Percentiles rank a stretch among this genome's conserved stretches.
Conservation (phyloP, 2,329 filamentous ascomycete genomes). For the Fusarium sp. region DNA sequence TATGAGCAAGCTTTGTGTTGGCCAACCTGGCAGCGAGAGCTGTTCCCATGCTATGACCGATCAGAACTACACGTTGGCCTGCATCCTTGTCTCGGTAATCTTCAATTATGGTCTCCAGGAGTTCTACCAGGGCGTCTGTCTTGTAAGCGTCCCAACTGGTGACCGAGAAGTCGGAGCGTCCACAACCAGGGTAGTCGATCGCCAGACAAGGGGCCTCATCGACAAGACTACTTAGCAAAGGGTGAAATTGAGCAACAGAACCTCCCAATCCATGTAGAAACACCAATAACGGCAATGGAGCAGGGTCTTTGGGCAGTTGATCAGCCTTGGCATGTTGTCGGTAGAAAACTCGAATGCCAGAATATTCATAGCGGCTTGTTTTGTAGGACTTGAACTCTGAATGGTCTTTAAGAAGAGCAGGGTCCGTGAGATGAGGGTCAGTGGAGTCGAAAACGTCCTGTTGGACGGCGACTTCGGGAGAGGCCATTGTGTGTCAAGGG, state of each 20-base stretch:
- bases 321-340: constrained; percentile 84
- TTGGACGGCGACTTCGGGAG: constrained; percentile 36
- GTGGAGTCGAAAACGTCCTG: constrained; percentile 46
- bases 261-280: constrained; percentile 96
- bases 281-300: constrained; percentile 84
- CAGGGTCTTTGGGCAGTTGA: constrained; percentile 80
- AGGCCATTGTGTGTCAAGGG: constrained; percentile 42
- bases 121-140: constrained; percentile 78
- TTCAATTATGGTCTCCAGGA: constrained; percentile 81
- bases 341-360: constrained; percentile 84
- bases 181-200: constrained; percentile 92
- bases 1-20: constrained; percentile 57
- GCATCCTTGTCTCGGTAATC: constrained; percentile 75
- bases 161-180: constrained; percentile 80
- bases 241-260: constrained; percentile 87
- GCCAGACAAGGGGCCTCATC: constrained; percentile 85
- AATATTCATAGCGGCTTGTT: constrained; percentile 79
- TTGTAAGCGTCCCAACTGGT: constrained; percentile 83
- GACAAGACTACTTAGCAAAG: constrained; percentile 82
- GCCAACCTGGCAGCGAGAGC: constrained; percentile 81
- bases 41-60: constrained; percentile 93
- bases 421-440: constrained; percentile 72
- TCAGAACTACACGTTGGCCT: constrained; percentile 79
- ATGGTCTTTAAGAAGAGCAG: constrained; percentile 82
- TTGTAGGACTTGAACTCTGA: constrained; percentile 78